These are phyloP conservation scores for Lasiosphaeria miniovina DNA, from an alignment of 495 filamentous ascomycete species.

Conservation along the genomic window DNA sequence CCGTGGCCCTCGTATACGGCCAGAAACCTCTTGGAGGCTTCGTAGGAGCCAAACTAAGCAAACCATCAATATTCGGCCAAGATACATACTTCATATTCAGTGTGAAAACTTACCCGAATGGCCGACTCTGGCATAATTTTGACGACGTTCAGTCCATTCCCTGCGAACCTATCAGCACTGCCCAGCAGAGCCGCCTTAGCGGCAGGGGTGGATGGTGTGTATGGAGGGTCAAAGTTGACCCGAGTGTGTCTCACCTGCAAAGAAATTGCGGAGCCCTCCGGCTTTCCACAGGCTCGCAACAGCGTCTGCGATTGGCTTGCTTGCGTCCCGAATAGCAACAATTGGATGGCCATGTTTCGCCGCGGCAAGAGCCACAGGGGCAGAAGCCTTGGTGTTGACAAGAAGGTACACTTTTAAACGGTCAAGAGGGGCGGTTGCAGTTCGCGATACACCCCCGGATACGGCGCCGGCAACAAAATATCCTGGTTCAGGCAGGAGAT, in stretches of 20 bases:
- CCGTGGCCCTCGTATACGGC: constrained; percentile 84
- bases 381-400: constrained; percentile 69
- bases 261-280: constrained; percentile 88
- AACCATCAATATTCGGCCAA: constrained; percentile 18
- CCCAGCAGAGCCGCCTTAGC: constrained; percentile 1
- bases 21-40: constrained; percentile 85
- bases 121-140: constrained; percentile 99
- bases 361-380: constrained; percentile 57
- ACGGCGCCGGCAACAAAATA: constrained; percentile 95
- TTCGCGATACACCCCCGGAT: constrained; percentile 87
- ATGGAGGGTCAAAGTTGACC: constrained; percentile 3
- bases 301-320: constrained; percentile 67
- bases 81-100: background rate
- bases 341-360: constrained; percentile 70
- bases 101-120: constrained; percentile 56
- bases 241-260: constrained; percentile 68
- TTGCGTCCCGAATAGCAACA: constrained; percentile 61
- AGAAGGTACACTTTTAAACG: constrained; percentile 97
- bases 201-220: no score
- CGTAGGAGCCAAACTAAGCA: constrained; percentile 81
- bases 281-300: constrained; percentile 73
- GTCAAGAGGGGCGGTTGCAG: constrained; percentile 91
- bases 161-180: constrained; percentile 49
- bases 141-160: constrained; percentile 92
- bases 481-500: constrained; percentile 67